Percentiles rank a stretch among this genome's conserved stretches.
phyloP scores from a whole-genome alignment of 2,329 filamentous ascomycete genomes.

The Chrysosporium queenslandicum region DNA sequence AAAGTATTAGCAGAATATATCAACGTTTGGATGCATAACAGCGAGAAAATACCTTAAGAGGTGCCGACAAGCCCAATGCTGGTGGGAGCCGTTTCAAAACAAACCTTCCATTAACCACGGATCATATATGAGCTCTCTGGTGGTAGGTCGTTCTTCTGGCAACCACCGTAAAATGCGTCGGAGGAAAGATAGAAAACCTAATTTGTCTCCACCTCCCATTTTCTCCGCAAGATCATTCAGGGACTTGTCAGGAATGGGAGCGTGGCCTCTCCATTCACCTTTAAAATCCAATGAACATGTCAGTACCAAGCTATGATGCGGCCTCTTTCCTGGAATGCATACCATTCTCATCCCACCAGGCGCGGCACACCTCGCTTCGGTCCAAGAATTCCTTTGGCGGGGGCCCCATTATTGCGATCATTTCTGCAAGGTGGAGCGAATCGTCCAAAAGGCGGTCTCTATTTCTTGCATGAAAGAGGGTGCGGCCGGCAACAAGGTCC shows the following conservation, averaged over 20 bases:
- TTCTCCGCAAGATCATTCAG: too few relatives aligned
- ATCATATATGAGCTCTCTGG: slow-evolving; percentile 32
- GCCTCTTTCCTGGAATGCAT: too few relatives aligned
- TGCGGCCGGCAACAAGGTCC: slow-evolving; percentile 15
- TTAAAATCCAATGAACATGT: too few relatives aligned
- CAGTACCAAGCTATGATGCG: too few relatives aligned
- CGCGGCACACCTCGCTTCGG: slow-evolving; percentile 25
- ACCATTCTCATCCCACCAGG: too few relatives aligned
- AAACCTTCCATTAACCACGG: slow-evolving; percentile 32
- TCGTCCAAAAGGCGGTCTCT: slow-evolving; percentile 21
- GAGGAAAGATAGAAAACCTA: slow-evolving; percentile 30
- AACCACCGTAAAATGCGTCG: slow-evolving; percentile 32
- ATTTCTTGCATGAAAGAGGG: slow-evolving; percentile 19
- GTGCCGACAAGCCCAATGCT: neutral
- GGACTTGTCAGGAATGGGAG: too few relatives aligned
- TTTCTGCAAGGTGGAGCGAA: slow-evolving; percentile 23
- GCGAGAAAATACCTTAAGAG: too few relatives aligned
- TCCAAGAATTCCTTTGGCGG: slow-evolving; percentile 22
- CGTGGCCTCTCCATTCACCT: too few relatives aligned
- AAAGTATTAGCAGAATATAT: too few relatives aligned
- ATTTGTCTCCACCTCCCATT: too few relatives aligned
- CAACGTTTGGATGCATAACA: too few relatives aligned
- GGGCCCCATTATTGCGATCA: slow-evolving; percentile 24
- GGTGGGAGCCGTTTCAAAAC: too few relatives aligned
- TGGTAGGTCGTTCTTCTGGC: slow-evolving; percentile 33